Base-by-base conservation (phyloP, 2,329 filamentous ascomycete genomes). In the Trichoderma atroviride region DNA sequence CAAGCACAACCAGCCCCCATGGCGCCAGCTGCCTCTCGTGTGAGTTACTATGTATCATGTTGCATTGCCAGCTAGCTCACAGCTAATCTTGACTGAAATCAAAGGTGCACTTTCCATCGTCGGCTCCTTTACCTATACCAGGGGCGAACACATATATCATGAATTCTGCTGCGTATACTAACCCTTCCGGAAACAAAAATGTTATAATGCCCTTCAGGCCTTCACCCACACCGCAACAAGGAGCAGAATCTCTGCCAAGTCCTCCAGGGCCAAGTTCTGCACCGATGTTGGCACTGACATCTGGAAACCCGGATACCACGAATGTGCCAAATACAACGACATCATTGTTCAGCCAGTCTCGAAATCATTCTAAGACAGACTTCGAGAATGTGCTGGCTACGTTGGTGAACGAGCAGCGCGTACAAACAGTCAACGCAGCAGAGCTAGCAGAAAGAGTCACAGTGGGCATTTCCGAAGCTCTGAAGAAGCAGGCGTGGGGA, bases 141-240 rank as follows among this genome's bases (percentile, higher is more conserved):
- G 77, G 80, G 50, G 73, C 80, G 22, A 78, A 81, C 59, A 82
- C 80, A 2, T 81, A 75, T 68, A 80, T 83, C 70, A 77, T 77
- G 55, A 69, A 64, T 27, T 55, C 55, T 14, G 43, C 43, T 22
- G n/a, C 19, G 10, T 5, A 6, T 56, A 31, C 68, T 33, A 43
- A 11, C 19, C 43, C 29, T 35, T 53, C 52, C 7, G 47, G n/a
- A 27, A 50, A n/a, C n/a, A 29, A 9, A n/a, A 29, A 27, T 50
- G 4, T n/a, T 31, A 33, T 22, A 55, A 50, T 53, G 11, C n/a
- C 29, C 47, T 31, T 22, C 29, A 33, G 61, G 13, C 33, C 53
- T 14, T 11, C 27, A 22, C 14, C 40, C n/a, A 35, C 27, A 14
- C 29, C 40, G 27, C 16, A 16, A 33, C 53, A 7, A n/a, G 27